Percentiles rank a stretch among this genome's conserved stretches.
phyloP scores from a whole-genome alignment of 768 basidiomycete species.

The Arthromyces matolae region DNA sequence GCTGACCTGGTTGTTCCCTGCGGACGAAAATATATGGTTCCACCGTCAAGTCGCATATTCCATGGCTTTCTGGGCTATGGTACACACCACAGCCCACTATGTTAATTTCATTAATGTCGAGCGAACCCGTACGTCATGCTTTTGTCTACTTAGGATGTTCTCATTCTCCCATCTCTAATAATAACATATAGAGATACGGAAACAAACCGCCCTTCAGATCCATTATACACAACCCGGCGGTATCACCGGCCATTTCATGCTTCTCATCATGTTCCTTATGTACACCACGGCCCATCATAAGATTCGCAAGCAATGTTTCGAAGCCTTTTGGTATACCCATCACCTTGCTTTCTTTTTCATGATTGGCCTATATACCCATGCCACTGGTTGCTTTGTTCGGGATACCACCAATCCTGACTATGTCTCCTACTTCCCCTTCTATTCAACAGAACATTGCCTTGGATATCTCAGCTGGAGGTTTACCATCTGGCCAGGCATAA shows the following conservation, averaged over 20 bases:
- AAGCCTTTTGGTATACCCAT: constrained; percentile 97
- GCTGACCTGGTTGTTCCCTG: constrained; percentile 80
- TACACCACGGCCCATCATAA: constrained; percentile 89
- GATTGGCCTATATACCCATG: constrained; percentile 85
- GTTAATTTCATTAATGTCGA: constrained; percentile 94
- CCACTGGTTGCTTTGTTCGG: constrained; percentile 93
- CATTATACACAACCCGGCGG: constrained; percentile 88
- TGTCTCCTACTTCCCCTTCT: constrained; percentile 76
- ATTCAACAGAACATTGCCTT: constrained; percentile 81
- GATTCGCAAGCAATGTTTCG: constrained; percentile 86
- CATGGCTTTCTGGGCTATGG: constrained; percentile 89
- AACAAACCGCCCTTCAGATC: constrained; percentile 72
- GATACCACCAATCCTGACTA: constrained; percentile 74
- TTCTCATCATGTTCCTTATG: constrained; percentile 89
- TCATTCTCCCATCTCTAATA: not conserved
- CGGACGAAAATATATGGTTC: constrained; percentile 96
- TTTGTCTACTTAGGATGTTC: not conserved
- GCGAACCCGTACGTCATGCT: constrained; percentile 60
- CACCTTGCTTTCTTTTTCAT: constrained; percentile 95
- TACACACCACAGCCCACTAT: constrained; percentile 92
- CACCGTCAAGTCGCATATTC: constrained; percentile 93
- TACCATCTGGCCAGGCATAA: constrained; percentile 87
- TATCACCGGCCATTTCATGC: constrained; percentile 95
- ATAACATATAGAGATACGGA: constrained; percentile 66
- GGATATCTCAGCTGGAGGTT: constrained; percentile 91